Evolutionary conservation across 768 basidiomycete genomes (phyloP), one percentile per base, ranked within the genome.

Genomic region (Boletus bicolor): DNA sequence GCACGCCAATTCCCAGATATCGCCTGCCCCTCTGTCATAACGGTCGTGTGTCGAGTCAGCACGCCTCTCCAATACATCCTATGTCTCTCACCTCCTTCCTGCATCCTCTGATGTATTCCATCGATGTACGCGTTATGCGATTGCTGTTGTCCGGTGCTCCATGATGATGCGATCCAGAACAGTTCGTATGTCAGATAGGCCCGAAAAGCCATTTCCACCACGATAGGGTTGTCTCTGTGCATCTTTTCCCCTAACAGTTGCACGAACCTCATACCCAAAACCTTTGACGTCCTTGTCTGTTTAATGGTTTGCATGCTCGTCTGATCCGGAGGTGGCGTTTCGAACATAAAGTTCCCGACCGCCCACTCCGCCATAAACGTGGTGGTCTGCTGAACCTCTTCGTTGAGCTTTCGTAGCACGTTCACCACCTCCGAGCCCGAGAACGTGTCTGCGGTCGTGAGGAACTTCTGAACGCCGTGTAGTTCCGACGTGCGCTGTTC

Each of bases 341-440:
- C 66, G 36, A 73, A 63, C 7, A 51, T 58, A 62, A 76, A 74
- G 3, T 70, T 50, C 51, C 79, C 79, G 5, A 76, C 68, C 14
- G 77, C 70, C 50, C 74, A 61, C 52, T 81, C 79, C 7, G 78
- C 74, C 48, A 82, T 72, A 37, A 67, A 70, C 0, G 76, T 74
- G 9, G 78, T 74, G 12, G 68, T 72, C 56, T 82, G 79, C 44
- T 71, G 75, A 19, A 81, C 77, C 54, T 76, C 75, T 15, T 74
- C 64, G 56, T 82, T 79, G 39, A 83, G 63, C 17, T 67, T 68
- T 42, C 74, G 71, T 5, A 83, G 63, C 55, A 75, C 70, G 7
- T 64, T 60, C 32, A 75, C 64, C 7, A 82, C 73, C 34, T 84
- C 81, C 9, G 74, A 73, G 11, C 73, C 73, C 0, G 82, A 76